Evolutionary conservation across 306 rosid species (phyloP).

Genomic region (Sicyos edulis): DNA sequence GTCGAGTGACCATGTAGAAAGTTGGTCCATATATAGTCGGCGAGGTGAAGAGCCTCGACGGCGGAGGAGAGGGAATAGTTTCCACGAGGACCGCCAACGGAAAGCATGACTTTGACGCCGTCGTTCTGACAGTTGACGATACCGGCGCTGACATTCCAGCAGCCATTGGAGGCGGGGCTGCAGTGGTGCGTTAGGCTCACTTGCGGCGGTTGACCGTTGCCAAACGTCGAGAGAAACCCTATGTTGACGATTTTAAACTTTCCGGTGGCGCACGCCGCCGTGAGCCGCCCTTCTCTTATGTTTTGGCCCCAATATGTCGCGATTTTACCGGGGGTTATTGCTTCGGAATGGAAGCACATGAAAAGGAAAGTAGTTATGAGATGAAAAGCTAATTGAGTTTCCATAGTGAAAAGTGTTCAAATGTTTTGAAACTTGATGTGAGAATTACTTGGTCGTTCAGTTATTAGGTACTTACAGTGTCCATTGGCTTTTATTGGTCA

Average conservation of each 20-base stretch:
- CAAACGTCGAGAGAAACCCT: slow-evolving; percentile 6
- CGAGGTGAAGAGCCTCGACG: slow-evolving; percentile 18
- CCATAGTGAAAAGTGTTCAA: neutral
- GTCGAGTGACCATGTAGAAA: slow-evolving; percentile 32
- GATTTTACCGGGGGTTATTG: neutral
- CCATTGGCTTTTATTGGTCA: neutral
- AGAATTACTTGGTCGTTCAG: neutral
- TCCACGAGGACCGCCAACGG: slow-evolving; percentile 27
- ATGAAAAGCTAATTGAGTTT: neutral
- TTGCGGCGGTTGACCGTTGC: slow-evolving; percentile 20
- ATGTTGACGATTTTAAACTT: slow-evolving; percentile 9
- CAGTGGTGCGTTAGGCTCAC: slow-evolving; percentile 43
- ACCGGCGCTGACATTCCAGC: slow-evolving; percentile 6
- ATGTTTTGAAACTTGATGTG: neutral
- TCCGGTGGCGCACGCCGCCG: neutral
- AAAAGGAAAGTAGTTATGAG: neutral
- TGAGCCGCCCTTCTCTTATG: slow-evolving; percentile 14
- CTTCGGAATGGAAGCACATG: neutral
- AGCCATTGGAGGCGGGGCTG: slow-evolving; percentile 25
- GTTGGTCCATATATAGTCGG: slow-evolving; percentile 36
- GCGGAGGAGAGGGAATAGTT: slow-evolving; percentile 25
- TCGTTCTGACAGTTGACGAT: slow-evolving; percentile 19
- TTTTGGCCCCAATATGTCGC: slow-evolving; percentile 15
- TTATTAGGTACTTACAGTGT: neutral
- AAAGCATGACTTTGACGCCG: slow-evolving; percentile 40